phyloP scores from a whole-genome alignment of 768 basidiomycete genomes.

The Termitomyces sp. region DNA sequence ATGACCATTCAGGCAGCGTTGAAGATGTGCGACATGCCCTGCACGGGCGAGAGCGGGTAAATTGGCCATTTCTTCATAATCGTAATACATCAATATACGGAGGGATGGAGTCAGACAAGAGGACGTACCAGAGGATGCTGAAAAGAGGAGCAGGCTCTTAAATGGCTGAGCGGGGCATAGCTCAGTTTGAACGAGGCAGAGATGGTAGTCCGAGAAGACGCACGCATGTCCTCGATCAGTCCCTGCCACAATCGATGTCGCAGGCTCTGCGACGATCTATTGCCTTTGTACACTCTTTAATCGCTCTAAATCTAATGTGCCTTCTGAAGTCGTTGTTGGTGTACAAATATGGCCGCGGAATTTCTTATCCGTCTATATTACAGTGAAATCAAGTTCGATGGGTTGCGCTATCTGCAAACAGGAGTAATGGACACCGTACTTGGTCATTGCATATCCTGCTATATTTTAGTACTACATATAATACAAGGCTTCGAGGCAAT shows the following conservation, averaged over 20 bases:
- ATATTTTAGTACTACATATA: neutral
- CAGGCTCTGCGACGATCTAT: constrained; percentile 13
- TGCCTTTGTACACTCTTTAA: neutral
- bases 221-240: constrained; percentile 17
- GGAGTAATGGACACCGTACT: neutral
- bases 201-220: constrained; percentile 15
- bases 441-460: neutral
- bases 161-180: constrained; percentile 16
- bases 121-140: neutral
- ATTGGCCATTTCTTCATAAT: constrained; percentile 18
- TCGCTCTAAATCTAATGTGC: no score
- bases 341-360: neutral
- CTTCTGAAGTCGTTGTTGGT: neutral
- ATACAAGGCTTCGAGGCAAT: neutral
- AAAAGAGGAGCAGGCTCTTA: constrained; percentile 11
- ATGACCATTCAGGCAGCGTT: constrained; percentile 59
- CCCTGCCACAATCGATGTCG: constrained; percentile 6
- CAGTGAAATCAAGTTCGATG: neutral
- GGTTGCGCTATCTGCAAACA: neutral
- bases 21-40: constrained; percentile 64
- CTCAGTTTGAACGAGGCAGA: constrained; percentile 12
- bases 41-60: constrained; percentile 37
- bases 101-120: neutral
- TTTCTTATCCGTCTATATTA: neutral
- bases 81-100: constrained; percentile 6